A percentile compares a stretch with the other conserved stretches of the same genome.
phyloP scores from a whole-genome alignment of 2,329 filamentous ascomycete genomes.

The Aspergillus fumigatiaffinis region DNA sequence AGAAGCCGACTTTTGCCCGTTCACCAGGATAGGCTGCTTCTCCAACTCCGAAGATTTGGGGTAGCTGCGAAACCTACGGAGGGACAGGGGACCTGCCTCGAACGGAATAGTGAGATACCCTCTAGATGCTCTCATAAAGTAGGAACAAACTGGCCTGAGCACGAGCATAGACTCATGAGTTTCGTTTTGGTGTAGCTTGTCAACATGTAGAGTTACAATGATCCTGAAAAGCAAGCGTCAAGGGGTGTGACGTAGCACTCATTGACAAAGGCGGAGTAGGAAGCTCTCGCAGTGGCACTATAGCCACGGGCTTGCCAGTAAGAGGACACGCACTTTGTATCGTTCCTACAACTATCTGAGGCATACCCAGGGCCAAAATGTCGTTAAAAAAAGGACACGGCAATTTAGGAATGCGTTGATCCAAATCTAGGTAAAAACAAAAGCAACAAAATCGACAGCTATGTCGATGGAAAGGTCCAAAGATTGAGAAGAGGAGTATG shows the following conservation, averaged over 20 bases:
- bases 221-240: too few species aligned
- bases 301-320: not conserved
- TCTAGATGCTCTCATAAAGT: not conserved
- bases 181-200: not conserved
- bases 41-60: conserved; percentile 7
- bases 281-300: not conserved
- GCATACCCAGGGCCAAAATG: not conserved
- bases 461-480: conserved; percentile 49
- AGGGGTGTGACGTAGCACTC: not conserved
- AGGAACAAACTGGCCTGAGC: not conserved
- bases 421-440: conserved; percentile 17
- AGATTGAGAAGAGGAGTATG: conserved; percentile 58
- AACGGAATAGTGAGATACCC: not conserved
- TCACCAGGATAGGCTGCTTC: not conserved
- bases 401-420: not conserved
- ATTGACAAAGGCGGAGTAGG: not conserved
- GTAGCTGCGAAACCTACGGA: not conserved
- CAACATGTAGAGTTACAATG: not conserved
- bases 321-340: conserved; percentile 7
- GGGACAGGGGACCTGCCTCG: not conserved
- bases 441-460: conserved; percentile 41
- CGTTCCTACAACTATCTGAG: not conserved
- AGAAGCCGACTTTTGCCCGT: not conserved
- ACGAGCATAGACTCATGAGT: not conserved
- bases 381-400: not conserved